Evolutionary conservation across 495 filamentous ascomycete species (phyloP), one percentile per base, ranked within the genome.

Genomic region (Chaetomidium leptoderma): DNA sequence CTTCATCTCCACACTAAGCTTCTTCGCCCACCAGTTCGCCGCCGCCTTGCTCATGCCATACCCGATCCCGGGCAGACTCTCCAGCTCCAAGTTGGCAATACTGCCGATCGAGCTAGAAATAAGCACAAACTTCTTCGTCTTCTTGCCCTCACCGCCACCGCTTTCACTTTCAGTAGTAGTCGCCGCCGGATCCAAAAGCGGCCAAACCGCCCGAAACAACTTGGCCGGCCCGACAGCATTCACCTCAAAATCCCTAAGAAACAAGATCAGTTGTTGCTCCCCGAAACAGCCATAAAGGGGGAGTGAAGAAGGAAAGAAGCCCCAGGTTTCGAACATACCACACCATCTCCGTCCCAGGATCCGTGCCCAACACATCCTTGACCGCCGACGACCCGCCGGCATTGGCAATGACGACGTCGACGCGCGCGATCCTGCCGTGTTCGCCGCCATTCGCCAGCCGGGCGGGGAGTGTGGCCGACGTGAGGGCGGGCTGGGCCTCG

Each of bases 381-480:
- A 67, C 65, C 24, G 63, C 60, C 19, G 56, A 23, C 2, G 60
- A 57, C 8, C 75, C 64, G 7, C 73, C 79, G 2, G 79, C 77
- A 56, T 82, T 82, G 49, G 79, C 76, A 32, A 84, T 70, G 6
- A 82, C 70, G n/a, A 78, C 66, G 63, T 83, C 76, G 26, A 84
- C 55, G 19, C 62, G 39, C 7, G 50, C 55, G 61, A 82, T 70
- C n/a, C n/a, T n/a, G 13, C 62, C 68, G 27, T 57, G 46, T 4
- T 54, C 33, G 1, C 11, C 17, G 0, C 23, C n/a, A n/a, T n/a
- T n/a, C n/a, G n/a, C 40, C 36, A 70, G 57, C 27, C 74, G 61
- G 10, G 55, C 27, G 16, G 57, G 33, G 4, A 76, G 62, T 7
- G 61, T 58, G 33, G 70, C 47, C 3, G 74, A 68, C 10, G 62